A percentile compares a stretch with the other conserved stretches of the same genome.
phyloP scores from a whole-genome alignment of 2,329 filamentous ascomycete species.

The Trichoderma breve region DNA sequence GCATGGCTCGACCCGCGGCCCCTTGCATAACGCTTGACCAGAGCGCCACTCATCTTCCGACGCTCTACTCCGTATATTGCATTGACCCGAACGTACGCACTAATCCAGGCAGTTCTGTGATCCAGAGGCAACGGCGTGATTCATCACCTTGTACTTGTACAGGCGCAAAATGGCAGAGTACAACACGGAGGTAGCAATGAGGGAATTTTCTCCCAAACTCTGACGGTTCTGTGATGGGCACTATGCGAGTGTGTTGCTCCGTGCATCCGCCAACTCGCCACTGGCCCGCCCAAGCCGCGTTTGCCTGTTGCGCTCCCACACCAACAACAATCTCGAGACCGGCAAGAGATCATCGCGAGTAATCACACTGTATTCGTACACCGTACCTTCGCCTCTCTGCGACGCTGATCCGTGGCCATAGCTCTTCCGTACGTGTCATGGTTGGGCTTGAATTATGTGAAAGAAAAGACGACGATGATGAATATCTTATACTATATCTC shows the following conservation, averaged over 20 bases:
- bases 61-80: background rate
- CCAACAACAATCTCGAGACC: background rate
- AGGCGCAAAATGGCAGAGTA: no score
- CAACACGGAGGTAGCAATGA: background rate
- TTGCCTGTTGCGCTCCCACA: conserved; percentile 13
- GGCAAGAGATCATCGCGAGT: background rate
- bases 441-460: background rate
- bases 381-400: background rate
- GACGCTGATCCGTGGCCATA: background rate
- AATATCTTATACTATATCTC: background rate
- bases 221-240: background rate
- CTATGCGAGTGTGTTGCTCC: conserved; percentile 1
- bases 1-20: conserved; percentile 5
- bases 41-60: conserved; percentile 3
- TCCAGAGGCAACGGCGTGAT: background rate
- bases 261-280: conserved; percentile 15
- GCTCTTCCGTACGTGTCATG: background rate
- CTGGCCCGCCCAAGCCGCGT: conserved; percentile 16
- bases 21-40: conserved; percentile 5
- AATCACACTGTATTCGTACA: background rate
- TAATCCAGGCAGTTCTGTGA: background rate
- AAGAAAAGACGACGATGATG: background rate
- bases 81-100: background rate
- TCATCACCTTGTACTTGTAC: background rate
- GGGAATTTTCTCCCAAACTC: conserved; percentile 4